These are phyloP conservation scores for Nicotiana obtusifolia DNA, from an alignment of 257 asterid species.

Conservation along the genomic window DNA sequence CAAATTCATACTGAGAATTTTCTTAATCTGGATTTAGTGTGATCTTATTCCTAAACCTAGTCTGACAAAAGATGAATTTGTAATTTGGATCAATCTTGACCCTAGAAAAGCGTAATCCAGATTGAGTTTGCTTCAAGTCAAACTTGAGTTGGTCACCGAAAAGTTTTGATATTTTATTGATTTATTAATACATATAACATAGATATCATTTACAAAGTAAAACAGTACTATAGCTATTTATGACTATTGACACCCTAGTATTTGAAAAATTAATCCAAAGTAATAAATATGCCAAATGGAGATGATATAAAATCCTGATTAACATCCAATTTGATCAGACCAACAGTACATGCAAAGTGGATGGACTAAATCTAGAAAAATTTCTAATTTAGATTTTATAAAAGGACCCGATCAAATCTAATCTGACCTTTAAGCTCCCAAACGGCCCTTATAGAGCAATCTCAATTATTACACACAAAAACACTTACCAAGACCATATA, in stretches of 20 bases:
- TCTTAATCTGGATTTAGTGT: background rate
- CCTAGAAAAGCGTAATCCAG: background rate
- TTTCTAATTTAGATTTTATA: background rate
- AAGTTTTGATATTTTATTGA: background rate
- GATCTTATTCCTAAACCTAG: background rate
- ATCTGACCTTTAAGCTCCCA: background rate
- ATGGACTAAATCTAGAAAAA: background rate
- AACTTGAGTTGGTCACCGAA: background rate
- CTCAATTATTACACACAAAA: background rate
- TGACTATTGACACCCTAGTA: background rate
- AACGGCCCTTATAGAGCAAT: background rate
- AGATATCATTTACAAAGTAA: background rate
- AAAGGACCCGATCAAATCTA: slow-evolving; percentile 3
- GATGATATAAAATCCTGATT: background rate
- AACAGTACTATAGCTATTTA: background rate
- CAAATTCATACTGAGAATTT: background rate
- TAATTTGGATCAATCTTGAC: background rate
- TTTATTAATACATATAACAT: background rate
- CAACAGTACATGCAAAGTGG: background rate
- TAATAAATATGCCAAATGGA: background rate
- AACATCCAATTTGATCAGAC: background rate
- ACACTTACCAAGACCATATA: slow-evolving; percentile 80
- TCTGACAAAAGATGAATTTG: background rate
- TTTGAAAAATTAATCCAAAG: background rate
- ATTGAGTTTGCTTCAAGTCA: background rate